Conservation (phyloP, 345 rosid species). For the Zanthoxylum bungeanum region DNA sequence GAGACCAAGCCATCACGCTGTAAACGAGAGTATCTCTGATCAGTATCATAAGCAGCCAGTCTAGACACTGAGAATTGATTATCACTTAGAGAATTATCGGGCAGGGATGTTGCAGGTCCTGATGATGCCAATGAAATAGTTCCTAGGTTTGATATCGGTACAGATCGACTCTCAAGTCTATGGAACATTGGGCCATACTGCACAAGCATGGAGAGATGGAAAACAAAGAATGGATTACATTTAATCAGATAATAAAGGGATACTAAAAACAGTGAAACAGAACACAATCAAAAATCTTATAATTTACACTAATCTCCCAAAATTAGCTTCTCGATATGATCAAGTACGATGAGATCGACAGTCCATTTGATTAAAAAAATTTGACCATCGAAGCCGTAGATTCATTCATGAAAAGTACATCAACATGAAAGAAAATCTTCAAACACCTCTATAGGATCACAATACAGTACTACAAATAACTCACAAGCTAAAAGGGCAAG, state of each 20-base stretch:
- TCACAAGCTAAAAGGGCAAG: background rate
- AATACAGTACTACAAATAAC: background rate
- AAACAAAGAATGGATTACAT: conserved; percentile 9
- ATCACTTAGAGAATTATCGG: conserved; percentile 38
- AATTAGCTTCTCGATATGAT: background rate
- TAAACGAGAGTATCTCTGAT: conserved; percentile 50
- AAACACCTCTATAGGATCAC: background rate
- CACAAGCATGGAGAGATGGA: conserved; percentile 14
- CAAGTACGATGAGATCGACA: background rate
- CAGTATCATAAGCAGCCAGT: conserved; percentile 46
- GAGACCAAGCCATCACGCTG: conserved; percentile 72
- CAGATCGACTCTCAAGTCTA: conserved; percentile 42
- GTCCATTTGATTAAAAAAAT: background rate
- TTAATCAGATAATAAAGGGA: background rate
- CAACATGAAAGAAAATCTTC: too few relatives aligned
- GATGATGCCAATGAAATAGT: conserved; percentile 38
- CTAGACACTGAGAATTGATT: conserved; percentile 39
- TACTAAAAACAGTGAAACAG: background rate
- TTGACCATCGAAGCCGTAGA: background rate
- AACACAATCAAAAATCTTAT: background rate
- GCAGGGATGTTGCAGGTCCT: conserved; percentile 20
- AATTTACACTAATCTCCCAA: background rate
- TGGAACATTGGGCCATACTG: conserved; percentile 50
- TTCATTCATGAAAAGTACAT: background rate
- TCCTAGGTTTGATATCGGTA: conserved; percentile 36